Evolutionary conservation across 768 basidiomycete species (phyloP).

Genomic region (Lanmaoa rubissima): DNA sequence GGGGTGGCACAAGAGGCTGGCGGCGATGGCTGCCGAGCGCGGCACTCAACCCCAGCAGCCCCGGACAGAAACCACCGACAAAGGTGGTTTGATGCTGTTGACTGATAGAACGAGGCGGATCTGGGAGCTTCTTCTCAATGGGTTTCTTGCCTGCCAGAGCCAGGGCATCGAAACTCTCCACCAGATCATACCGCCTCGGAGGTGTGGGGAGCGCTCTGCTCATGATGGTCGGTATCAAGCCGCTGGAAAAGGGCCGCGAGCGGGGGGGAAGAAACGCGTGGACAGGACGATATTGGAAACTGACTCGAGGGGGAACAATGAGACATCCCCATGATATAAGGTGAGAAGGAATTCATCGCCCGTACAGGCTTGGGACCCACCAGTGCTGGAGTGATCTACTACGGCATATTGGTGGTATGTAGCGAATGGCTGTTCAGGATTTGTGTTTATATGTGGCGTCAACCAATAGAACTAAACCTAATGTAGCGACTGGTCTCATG

Average conservation of each 20-base stretch:
- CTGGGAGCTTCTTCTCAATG: slow-evolving; percentile 15
- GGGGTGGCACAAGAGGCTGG: slow-evolving; percentile 4
- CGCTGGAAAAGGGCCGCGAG: slow-evolving; percentile 13
- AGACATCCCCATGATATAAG: slow-evolving; percentile 13
- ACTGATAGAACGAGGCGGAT: not conserved
- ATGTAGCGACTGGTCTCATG: no score
- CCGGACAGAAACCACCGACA: slow-evolving; percentile 48
- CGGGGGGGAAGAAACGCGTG: slow-evolving; percentile 1
- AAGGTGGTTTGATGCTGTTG: slow-evolving; percentile 28
- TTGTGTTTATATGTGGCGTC: no score
- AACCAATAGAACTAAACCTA: no score
- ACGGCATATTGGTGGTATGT: no score
- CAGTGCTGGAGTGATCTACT: no score
- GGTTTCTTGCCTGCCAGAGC: slow-evolving; percentile 27
- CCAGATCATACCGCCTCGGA: slow-evolving; percentile 26
- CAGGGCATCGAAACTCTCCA: slow-evolving; percentile 34
- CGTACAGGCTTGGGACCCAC: no score
- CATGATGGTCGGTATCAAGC: slow-evolving; percentile 19
- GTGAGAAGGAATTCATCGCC: not conserved
- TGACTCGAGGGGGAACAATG: slow-evolving; percentile 16
- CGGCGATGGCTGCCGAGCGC: slow-evolving; percentile 8
- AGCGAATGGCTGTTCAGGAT: no score
- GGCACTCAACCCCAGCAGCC: slow-evolving; percentile 5
- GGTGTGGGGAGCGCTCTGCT: slow-evolving; percentile 14
- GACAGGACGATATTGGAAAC: slow-evolving; percentile 13